phyloP scores from a whole-genome alignment of 108 stramenopile genomes.

The Discostella stelligeroides region DNA sequence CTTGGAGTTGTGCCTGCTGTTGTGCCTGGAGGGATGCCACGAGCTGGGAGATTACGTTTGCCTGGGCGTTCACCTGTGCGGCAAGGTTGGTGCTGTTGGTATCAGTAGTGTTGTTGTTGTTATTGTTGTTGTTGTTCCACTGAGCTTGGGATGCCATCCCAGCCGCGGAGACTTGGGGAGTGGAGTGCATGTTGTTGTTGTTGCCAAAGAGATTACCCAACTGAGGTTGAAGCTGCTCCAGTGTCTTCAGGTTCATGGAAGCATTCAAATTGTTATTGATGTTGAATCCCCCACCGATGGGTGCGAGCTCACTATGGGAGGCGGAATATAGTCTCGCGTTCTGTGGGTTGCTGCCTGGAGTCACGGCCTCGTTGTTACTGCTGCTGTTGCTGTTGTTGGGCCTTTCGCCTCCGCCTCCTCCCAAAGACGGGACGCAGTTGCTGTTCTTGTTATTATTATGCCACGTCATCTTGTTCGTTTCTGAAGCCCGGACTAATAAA shows the following conservation, averaged over 20 bases:
- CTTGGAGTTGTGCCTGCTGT: conserved; percentile 40
- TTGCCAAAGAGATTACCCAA: background rate
- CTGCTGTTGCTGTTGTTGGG: background rate
- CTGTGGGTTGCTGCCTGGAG: background rate
- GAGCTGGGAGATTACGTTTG: conserved; percentile 25
- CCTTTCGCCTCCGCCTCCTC: background rate
- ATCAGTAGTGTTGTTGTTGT: background rate
- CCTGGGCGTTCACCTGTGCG: conserved; percentile 2
- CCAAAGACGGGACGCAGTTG: background rate
- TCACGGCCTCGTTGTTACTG: no score
- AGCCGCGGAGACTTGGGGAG: background rate
- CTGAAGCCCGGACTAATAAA: background rate
- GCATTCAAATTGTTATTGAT: background rate
- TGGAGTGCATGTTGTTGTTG: background rate
- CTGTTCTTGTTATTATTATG: background rate
- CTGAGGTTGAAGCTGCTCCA: background rate
- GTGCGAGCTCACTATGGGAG: background rate
- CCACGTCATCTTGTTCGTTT: conserved; percentile 7
- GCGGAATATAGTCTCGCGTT: background rate
- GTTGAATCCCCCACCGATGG: background rate
- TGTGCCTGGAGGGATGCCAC: conserved; percentile 43
- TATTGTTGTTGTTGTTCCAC: background rate
- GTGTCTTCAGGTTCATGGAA: background rate
- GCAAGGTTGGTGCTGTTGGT: conserved; percentile 1
- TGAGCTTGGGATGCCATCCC: background rate